Evolutionary conservation across 2,329 filamentous ascomycete genomes (phyloP).

Genomic region (Elsinoe perseae): DNA sequence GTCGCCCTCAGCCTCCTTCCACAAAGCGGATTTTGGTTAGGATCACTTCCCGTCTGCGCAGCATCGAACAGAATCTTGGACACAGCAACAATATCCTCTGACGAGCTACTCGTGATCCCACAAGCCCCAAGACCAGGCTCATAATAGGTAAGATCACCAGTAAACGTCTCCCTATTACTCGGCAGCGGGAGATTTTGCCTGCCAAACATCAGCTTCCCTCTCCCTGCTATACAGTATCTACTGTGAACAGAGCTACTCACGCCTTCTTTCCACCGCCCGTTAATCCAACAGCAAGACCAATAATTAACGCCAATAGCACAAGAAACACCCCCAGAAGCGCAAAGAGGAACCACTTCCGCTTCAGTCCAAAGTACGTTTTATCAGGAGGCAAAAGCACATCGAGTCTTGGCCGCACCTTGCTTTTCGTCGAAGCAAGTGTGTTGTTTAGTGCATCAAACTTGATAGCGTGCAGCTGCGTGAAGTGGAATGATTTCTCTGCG

Average conservation of each 20-base stretch:
- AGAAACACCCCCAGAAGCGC: conserved; percentile 28
- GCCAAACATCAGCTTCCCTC: conserved; percentile 14
- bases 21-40: conserved; percentile 61
- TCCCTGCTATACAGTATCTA: neutral
- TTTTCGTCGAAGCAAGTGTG: conserved; percentile 4
- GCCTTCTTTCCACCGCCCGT: conserved; percentile 18
- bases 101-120: conserved; percentile 47
- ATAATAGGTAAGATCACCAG: conserved; percentile 64
- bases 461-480: neutral
- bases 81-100: conserved; percentile 58
- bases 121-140: conserved; percentile 60
- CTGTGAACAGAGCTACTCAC: conserved; percentile 1
- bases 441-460: neutral
- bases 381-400: conserved; percentile 33
- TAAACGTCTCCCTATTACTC: conserved; percentile 45
- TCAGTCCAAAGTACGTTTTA: conserved; percentile 34
- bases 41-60: conserved; percentile 31
- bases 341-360: conserved; percentile 33
- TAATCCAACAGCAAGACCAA: conserved; percentile 37
- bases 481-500: conserved; percentile 14
- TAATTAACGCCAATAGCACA: conserved; percentile 33
- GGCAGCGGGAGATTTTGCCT: conserved; percentile 45
- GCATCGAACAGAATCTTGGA: conserved; percentile 61
- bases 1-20: conserved; percentile 57
- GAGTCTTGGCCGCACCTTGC: conserved; percentile 21